Conservation (phyloP, 2,329 filamentous ascomycete species). For the Penicillium sp. region DNA sequence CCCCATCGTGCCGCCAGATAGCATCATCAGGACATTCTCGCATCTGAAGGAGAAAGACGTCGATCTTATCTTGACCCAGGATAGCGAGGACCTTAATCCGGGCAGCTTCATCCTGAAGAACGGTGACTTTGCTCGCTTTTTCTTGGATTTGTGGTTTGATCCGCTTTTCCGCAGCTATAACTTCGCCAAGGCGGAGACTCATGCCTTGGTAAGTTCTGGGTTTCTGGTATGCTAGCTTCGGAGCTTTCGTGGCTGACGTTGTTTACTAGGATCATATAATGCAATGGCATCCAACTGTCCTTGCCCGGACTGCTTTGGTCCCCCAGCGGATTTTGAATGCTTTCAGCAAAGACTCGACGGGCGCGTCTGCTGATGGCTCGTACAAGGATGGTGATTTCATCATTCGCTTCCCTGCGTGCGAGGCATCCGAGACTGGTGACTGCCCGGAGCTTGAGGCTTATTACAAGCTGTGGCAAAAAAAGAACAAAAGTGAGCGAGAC, state of each 20-base stretch:
- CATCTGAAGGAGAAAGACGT: conserved; percentile 74
- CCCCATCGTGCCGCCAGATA: conserved; percentile 87
- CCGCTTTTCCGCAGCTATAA: conserved; percentile 91
- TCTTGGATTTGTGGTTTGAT: conserved; percentile 94
- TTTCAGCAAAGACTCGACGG: conserved; percentile 55
- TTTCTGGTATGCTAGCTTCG: neutral
- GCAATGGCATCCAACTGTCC: conserved; percentile 95
- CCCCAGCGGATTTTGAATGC: conserved; percentile 79
- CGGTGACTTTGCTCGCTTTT: conserved; percentile 87
- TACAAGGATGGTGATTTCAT: conserved; percentile 84
- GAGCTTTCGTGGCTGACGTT: conserved; percentile 25
- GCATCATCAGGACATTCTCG: conserved; percentile 89
- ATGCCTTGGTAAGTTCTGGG: conserved; percentile 67
- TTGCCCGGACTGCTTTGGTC: conserved; percentile 84
- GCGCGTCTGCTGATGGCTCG: conserved; percentile 49
- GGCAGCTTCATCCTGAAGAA: conserved; percentile 75
- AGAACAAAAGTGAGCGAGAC: conserved; percentile 21
- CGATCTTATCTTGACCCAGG: conserved; percentile 79
- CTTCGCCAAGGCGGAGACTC: conserved; percentile 88
- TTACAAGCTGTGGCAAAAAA: conserved; percentile 42
- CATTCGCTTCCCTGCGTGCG: conserved; percentile 72
- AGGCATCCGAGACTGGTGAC: conserved; percentile 47
- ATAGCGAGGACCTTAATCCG: conserved; percentile 70
- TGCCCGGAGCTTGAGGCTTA: conserved; percentile 69
- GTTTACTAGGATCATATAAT: conserved; percentile 69